Base-by-base conservation (phyloP, 2,329 filamentous ascomycete species). In the Cordyceps farinosa region DNA sequence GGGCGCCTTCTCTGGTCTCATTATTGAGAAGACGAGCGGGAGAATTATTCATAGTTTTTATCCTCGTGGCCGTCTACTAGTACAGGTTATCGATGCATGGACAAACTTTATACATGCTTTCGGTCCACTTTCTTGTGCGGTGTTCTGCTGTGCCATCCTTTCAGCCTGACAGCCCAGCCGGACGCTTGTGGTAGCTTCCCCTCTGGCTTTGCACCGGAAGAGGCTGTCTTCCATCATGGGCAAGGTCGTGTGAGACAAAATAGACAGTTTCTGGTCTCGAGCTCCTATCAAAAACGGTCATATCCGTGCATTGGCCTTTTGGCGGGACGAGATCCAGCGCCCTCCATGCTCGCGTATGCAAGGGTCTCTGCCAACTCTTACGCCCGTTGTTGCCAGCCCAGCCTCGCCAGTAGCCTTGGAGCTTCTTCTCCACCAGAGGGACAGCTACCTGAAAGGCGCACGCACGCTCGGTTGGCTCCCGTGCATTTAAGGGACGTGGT, bases 401-500 rank as follows among this genome's bases (percentile, higher is more conserved):
- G 38, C 38, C 38, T 40, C 13, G 45, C 45, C 45, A 11, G 45
- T 29, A 48, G 45, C 7, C 45, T 13, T 29, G 45, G 11, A 27
- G 38, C 38, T 48, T 32, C 32, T 50, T 29, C 47, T 50, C 47
- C 47, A 50, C 47, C 29, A 50, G 22, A 22, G 47, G 11, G 15
- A 40, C 38, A 15, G 34, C 7, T 48, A 30, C 45, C 45, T 48
- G 45, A 30, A 30, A 47, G 27, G 45, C 22, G 45, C 22, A 2
- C 53, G 27, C 27, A 29, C 55, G 44, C 42, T 58, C 55, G 55
- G 55, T 58, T 58, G 55, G 55, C 55, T 58, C 55, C 22, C 55
- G 55, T 58, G 55, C 55, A 38, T 38, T 38, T 32, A 58, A 30
- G 17, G 55, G 30, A 10, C 32, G 15, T 17, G 55, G n/a, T 34